phyloP scores from a whole-genome alignment of 2,329 filamentous ascomycete species.

The Penicillium sp. region DNA sequence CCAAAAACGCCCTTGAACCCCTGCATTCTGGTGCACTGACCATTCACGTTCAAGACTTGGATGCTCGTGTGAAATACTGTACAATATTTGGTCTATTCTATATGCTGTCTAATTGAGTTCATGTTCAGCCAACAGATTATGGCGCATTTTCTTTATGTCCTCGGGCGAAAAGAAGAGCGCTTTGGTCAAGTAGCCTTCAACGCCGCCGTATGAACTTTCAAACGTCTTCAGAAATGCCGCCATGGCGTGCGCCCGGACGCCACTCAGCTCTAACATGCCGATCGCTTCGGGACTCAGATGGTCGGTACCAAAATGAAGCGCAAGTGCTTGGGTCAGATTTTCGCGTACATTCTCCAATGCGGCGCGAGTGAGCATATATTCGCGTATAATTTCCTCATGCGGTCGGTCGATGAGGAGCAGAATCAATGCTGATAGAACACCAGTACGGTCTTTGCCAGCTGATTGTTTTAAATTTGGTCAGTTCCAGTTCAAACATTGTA shows the following conservation, averaged over 20 bases:
- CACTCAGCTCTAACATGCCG: constrained; percentile 26
- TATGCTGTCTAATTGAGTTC: not conserved
- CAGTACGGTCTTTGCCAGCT: constrained; percentile 77
- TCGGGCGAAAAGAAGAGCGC: constrained; percentile 20
- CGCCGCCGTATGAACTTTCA: constrained; percentile 20
- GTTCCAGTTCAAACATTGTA: not conserved
- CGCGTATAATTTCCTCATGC: constrained; percentile 57
- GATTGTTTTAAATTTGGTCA: constrained; percentile 33
- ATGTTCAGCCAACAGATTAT: constrained; percentile 15
- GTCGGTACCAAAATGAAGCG: constrained; percentile 14
- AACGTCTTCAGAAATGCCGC: constrained; percentile 24
- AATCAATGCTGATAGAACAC: constrained; percentile 67
- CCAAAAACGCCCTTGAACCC: not conserved
- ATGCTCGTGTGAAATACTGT: not conserved
- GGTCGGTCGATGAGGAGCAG: constrained; percentile 62
- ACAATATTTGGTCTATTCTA: not conserved
- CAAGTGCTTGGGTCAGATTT: constrained; percentile 18
- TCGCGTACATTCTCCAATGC: constrained; percentile 25
- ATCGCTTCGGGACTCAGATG: constrained; percentile 21
- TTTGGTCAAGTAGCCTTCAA: constrained; percentile 20
- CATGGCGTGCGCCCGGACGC: constrained; percentile 25
- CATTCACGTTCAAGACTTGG: not conserved
- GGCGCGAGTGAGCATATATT: constrained; percentile 54
- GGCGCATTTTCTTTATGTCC: constrained; percentile 22
- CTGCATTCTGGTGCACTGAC: constrained; percentile 3